phyloP scores from a whole-genome alignment of 2,329 filamentous ascomycete species.

The Colletotrichum sp. region DNA sequence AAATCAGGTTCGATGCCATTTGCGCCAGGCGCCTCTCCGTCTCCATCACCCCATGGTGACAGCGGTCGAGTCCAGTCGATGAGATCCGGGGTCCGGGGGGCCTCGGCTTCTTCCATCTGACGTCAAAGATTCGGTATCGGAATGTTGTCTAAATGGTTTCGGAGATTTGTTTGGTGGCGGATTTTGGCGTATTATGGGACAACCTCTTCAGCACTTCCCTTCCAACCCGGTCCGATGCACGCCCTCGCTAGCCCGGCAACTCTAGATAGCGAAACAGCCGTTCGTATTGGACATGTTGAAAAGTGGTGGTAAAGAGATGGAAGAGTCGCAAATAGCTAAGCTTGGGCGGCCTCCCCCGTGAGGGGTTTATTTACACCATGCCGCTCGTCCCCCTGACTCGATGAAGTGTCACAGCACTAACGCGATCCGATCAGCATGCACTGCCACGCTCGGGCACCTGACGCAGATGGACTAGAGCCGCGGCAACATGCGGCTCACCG shows the following conservation, averaged over 20 bases:
- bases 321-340: not conserved
- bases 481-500: not conserved
- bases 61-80: constrained; percentile 19
- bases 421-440: constrained; percentile 15
- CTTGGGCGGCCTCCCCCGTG: constrained; percentile 8
- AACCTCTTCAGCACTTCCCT: not conserved
- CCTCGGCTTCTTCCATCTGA: constrained; percentile 16
- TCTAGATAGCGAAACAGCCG: not conserved
- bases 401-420: not conserved
- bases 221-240: not conserved
- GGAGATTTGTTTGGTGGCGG: not conserved
- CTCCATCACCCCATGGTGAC: constrained; percentile 12
- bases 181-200: not conserved
- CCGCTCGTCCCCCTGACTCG: not conserved
- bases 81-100: constrained; percentile 10
- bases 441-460: constrained; percentile 12
- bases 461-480: not conserved
- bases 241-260: not conserved
- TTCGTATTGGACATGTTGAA: not conserved
- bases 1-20: not conserved
- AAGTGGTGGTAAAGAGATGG: not conserved
- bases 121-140: not conserved
- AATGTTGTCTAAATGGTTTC: not conserved
- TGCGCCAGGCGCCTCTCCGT: not conserved
- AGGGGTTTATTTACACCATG: constrained; percentile 14